Conservation (phyloP, 2,329 filamentous ascomycete species). For the Ophiocordyceps robertsii region DNA sequence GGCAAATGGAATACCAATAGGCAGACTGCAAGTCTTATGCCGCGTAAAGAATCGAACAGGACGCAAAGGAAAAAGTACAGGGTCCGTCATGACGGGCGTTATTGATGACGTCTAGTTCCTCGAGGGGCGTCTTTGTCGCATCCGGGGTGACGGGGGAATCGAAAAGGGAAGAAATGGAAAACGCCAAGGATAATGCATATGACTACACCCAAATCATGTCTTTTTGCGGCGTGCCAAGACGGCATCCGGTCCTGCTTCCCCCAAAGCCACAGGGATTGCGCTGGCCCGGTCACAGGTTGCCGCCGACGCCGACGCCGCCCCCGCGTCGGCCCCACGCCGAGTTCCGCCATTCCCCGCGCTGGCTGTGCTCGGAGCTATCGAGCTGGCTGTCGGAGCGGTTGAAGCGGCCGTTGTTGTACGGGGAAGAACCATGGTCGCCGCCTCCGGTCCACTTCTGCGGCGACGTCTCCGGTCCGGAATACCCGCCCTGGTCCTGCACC, state of each 20-base stretch:
- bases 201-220: slow-evolving; percentile 18
- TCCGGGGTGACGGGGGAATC: slow-evolving; percentile 5
- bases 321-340: slow-evolving; percentile 40
- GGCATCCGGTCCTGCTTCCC: slow-evolving; percentile 1
- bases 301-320: slow-evolving; percentile 35
- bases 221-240: slow-evolving; percentile 5
- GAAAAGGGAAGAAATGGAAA: slow-evolving; percentile 3
- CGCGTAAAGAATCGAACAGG: too few species aligned
- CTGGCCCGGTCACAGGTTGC: slow-evolving; percentile 20
- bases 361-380: slow-evolving; percentile 25
- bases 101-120: slow-evolving; percentile 2
- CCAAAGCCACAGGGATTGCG: not conserved
- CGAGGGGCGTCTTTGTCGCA: slow-evolving; percentile 7
- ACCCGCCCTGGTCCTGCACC: slow-evolving; percentile 41
- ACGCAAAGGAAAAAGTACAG: too few species aligned
- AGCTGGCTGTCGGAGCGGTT: slow-evolving; percentile 29
- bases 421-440: slow-evolving; percentile 31
- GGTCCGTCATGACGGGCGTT: too few species aligned
- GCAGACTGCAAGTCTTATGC: too few species aligned
- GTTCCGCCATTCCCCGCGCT: slow-evolving; percentile 43
- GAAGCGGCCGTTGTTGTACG: slow-evolving; percentile 27
- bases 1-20: too few species aligned
- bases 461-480: slow-evolving; percentile 30
- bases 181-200: slow-evolving; percentile 26
- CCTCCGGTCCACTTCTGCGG: slow-evolving; percentile 31